These are phyloP conservation scores for Rosa persica DNA, from an alignment of 306 rosid species.

Conservation along the genomic window DNA sequence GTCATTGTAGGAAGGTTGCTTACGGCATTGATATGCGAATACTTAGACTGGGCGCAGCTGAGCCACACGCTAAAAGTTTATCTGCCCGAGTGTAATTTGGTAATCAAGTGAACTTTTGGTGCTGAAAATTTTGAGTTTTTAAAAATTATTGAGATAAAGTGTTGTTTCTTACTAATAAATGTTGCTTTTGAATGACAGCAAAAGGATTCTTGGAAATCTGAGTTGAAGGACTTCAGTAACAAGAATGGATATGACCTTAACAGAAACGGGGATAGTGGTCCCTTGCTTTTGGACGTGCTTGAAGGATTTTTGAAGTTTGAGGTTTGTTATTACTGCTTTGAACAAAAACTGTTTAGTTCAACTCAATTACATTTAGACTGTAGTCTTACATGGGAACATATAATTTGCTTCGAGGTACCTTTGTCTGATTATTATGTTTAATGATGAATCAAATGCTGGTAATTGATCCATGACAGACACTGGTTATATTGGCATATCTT, in stretches of 20 bases:
- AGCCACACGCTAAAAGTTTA: conserved; percentile 91
- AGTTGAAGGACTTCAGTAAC: conserved; percentile 84
- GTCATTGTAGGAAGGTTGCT: conserved; percentile 80
- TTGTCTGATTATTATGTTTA: not conserved
- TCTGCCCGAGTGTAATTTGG: conserved; percentile 97
- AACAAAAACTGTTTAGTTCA: not conserved
- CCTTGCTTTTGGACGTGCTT: conserved; percentile 93
- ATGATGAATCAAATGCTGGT: not conserved
- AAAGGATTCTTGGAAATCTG: conserved; percentile 91
- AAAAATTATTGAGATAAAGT: not conserved
- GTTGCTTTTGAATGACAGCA: conserved; percentile 53
- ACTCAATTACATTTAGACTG: not conserved
- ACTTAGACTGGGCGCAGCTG: conserved; percentile 97
- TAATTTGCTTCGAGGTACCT: not conserved
- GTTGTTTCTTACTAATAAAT: not conserved
- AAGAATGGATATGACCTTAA: conserved; percentile 95
- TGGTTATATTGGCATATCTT: not conserved
- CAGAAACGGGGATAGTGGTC: conserved; percentile 89
- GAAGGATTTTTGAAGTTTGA: conserved; percentile 98
- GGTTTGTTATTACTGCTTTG: conserved; percentile 48
- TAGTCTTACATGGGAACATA: not conserved
- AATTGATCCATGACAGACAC: not conserved
- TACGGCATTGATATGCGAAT: conserved; percentile 86
- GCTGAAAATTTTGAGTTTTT: not conserved
- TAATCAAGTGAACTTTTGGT: conserved; percentile 33